phyloP scores from a whole-genome alignment of 2,329 filamentous ascomycete genomes.

The Tolypocladium sp. region DNA sequence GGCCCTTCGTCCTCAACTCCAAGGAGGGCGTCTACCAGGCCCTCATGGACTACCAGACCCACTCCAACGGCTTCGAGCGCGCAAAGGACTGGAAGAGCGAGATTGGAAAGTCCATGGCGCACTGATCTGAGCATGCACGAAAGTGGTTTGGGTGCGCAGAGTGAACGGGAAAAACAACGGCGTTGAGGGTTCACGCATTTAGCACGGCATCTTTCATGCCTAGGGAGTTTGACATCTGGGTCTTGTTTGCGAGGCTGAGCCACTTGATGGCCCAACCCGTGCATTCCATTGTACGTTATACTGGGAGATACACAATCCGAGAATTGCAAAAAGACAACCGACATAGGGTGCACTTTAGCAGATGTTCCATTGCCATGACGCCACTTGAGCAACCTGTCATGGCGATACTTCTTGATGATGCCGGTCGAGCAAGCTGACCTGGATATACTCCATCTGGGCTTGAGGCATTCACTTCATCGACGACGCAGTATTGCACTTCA shows the following conservation, averaged over 20 bases:
- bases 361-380: neutral
- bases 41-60: slow-evolving; percentile 63
- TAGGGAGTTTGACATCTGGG: neutral
- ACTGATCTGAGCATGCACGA: slow-evolving; percentile 11
- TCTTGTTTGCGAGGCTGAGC: neutral
- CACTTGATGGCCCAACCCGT: neutral
- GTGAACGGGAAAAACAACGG: neutral
- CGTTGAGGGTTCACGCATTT: neutral
- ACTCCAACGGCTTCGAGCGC: slow-evolving; percentile 71
- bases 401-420: neutral
- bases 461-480: neutral
- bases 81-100: slow-evolving; percentile 73
- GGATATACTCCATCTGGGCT: neutral
- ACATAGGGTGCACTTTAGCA: neutral
- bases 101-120: slow-evolving; percentile 69
- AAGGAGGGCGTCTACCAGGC: slow-evolving; percentile 69
- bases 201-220: neutral
- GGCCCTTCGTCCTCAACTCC: slow-evolving; percentile 70
- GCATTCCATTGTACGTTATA: neutral
- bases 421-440: neutral
- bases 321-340: neutral
- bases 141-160: neutral
- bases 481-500: neutral
- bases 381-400: neutral
- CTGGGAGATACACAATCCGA: neutral